Percentiles rank a stretch among this genome's conserved stretches.
phyloP scores from a whole-genome alignment of 2,329 filamentous ascomycete genomes.

The Stemphylium vesicarium region DNA sequence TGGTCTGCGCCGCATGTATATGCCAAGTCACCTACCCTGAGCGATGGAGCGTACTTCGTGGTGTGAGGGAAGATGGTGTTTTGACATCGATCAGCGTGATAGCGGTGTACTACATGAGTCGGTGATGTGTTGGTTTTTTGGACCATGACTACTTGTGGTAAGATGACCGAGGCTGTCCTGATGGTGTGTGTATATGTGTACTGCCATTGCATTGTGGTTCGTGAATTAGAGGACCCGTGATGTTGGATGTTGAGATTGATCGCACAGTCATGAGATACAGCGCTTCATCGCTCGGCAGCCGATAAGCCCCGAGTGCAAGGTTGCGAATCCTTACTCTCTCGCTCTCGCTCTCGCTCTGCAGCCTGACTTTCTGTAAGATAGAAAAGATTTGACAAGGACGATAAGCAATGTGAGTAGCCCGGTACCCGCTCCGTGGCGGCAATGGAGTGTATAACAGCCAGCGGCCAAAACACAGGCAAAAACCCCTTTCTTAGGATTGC shows the following conservation, averaged over 20 bases:
- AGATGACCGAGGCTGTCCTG: no score
- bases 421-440: conserved; percentile 6
- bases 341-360: conserved; percentile 38
- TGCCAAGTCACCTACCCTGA: not conserved
- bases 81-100: no score
- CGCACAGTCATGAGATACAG: conserved; percentile 41
- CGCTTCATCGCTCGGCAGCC: conserved; percentile 41
- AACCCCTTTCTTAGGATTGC: not conserved
- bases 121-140: no score
- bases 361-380: conserved; percentile 45
- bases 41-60: not conserved
- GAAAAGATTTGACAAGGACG: conserved; percentile 41
- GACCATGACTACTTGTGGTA: no score
- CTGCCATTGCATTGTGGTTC: no score
- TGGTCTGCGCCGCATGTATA: not conserved
- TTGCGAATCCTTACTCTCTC: conserved; percentile 43
- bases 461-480: conserved; percentile 9
- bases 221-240: no score
- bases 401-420: conserved; percentile 44
- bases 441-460: conserved; percentile 15
- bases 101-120: no score
- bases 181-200: no score
- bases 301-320: conserved; percentile 41
- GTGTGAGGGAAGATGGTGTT: no score
- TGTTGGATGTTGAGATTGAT: no score